phyloP scores from a whole-genome alignment of 2,329 filamentous ascomycete genomes.

The Phialemonium atrogriseum region DNA sequence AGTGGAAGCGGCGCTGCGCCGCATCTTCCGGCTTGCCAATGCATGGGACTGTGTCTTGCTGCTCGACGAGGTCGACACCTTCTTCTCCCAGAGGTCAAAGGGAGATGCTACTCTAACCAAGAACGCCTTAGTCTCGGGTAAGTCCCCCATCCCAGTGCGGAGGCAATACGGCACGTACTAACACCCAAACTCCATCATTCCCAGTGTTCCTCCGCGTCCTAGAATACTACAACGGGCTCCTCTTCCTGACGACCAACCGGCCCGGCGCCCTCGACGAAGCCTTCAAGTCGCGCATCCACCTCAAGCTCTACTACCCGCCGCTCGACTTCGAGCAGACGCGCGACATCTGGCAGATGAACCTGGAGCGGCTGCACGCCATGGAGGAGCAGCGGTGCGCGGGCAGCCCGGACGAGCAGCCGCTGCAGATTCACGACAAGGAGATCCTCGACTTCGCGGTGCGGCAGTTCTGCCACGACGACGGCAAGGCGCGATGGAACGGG shows the following conservation, averaged over 20 bases:
- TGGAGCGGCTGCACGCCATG: background rate
- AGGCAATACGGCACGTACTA: no score
- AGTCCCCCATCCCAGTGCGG: constrained; percentile 4
- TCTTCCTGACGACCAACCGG: constrained; percentile 2
- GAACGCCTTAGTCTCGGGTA: constrained; percentile 24
- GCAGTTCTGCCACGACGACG: background rate
- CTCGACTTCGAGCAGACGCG: constrained; percentile 2
- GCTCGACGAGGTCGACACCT: constrained; percentile 33
- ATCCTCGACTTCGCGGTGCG: background rate
- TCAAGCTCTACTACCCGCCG: constrained; percentile 4
- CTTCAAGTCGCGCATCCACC: background rate
- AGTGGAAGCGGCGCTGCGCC: constrained; percentile 16
- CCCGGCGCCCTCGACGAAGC: constrained; percentile 1
- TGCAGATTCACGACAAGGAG: constrained; percentile 1
- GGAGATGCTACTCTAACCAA: constrained; percentile 15
- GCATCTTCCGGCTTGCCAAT: constrained; percentile 18
- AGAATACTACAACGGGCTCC: constrained; percentile 1
- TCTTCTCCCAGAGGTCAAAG: constrained; percentile 21
- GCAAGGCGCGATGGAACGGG: constrained; percentile 11
- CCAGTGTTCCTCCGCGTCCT: constrained; percentile 1
- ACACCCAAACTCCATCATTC: background rate
- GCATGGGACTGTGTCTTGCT: constrained; percentile 32
- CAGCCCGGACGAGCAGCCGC: background rate
- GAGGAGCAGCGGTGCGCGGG: constrained; percentile 1
- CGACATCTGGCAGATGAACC: constrained; percentile 4